Base-by-base conservation (phyloP, 768 basidiomycete species). In the Gloeostereum incarnatum region DNA sequence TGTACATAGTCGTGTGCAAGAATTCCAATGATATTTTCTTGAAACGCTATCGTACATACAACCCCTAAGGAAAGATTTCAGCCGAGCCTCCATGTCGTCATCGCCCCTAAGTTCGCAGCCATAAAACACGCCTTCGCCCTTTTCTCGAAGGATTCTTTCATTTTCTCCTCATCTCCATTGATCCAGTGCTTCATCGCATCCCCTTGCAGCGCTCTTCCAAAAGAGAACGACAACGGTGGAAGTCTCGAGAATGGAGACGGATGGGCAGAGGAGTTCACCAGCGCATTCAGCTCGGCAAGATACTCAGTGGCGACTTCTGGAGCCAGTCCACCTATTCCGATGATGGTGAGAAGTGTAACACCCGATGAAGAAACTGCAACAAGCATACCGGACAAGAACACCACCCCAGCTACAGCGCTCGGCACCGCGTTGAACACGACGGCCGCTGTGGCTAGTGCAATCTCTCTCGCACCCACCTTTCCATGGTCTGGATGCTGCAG, bases 191-290 rank as follows among this genome's bases (percentile, higher is more conserved):
- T 54, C 57, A 69, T 62, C 6, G 70, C 65, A 10, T 70, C 66
- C 2, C 68, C 66, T 51, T 76, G 74, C 19, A 74, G 46, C 7
- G 66, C 68, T 18, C 68, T 47, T 22, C 72, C 69, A 53, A 68
- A 74, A 19, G 70, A 69, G 49, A 75, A 73, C 3, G 64, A 61
- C 26, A 73, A 46, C 17, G 55, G 57, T n/a, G 65, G 69, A 6
- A 72, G 53, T 5, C 64, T 56, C 11, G 56, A 47, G 34, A 70
- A 55, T 6, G 63, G 48, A 5, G 63, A 66, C 21, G 51, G 45
- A 2, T 55, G 49, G 14, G 54, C 43, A 6, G 63, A 57, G 4
- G 52, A 40, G 36, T 61, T 56, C 8, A 63, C 58, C 13, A 68
- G 40, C 16, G 49, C 48, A 45, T 73, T 70, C 32, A 66, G 41